Conservation (phyloP, 2,329 filamentous ascomycete genomes). For the Penicillium sp. region DNA sequence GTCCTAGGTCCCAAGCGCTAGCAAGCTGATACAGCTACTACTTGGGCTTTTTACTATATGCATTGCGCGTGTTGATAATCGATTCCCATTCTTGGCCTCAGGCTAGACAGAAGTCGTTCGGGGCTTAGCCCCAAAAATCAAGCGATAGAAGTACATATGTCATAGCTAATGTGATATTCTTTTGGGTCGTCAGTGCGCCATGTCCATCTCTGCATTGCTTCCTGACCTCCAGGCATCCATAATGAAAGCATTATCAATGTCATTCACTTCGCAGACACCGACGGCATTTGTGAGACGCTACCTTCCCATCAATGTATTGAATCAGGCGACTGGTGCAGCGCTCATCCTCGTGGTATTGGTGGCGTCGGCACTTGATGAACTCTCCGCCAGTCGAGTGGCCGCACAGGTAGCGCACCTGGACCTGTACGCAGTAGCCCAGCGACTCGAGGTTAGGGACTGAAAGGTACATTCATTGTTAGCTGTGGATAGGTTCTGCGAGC, state of each 20-base stretch:
- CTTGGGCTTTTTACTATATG: not conserved
- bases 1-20: not conserved
- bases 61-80: not conserved
- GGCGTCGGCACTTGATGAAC: conserved; percentile 16
- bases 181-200: too few species aligned
- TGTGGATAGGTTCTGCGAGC: not conserved
- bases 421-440: conserved; percentile 7
- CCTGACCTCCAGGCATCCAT: not conserved
- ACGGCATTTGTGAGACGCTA: conserved; percentile 16
- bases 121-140: not conserved
- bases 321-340: conserved; percentile 14
- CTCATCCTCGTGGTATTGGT: conserved; percentile 13
- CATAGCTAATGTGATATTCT: not conserved
- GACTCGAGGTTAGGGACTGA: not conserved
- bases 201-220: too few species aligned
- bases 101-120: not conserved
- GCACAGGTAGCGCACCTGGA: conserved; percentile 17
- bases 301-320: conserved; percentile 9
- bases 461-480: too few species aligned
- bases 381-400: conserved; percentile 17
- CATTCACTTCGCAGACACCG: conserved; percentile 11
- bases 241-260: not conserved
- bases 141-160: not conserved
- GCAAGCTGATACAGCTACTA: not conserved
- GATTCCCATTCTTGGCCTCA: not conserved